Evolutionary conservation across 2,329 filamentous ascomycete genomes (phyloP).

Genomic region (Canariomyces notabilis): DNA sequence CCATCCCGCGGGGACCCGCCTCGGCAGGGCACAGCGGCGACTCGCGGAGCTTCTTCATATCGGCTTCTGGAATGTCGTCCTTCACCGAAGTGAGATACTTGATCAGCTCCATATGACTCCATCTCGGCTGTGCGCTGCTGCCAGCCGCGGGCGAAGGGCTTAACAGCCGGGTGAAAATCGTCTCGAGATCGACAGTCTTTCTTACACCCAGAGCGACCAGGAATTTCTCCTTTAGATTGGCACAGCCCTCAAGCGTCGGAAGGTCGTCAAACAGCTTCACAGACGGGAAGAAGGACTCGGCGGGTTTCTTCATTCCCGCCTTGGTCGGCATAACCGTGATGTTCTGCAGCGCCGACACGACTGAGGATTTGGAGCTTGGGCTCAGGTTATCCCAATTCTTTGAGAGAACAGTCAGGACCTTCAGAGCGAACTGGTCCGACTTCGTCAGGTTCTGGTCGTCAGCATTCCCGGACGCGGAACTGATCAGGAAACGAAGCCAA

Average conservation of each 20-base stretch:
- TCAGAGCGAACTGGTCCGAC: conserved; percentile 67
- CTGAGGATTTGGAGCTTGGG: conserved; percentile 57
- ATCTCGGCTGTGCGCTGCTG: conserved; percentile 55
- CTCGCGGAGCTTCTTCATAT: conserved; percentile 71
- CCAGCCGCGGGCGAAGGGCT: conserved; percentile 49
- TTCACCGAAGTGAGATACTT: conserved; percentile 89
- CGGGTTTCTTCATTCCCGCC: conserved; percentile 77
- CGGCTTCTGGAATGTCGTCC: conserved; percentile 78
- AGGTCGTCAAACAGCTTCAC: conserved; percentile 94
- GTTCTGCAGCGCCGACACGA: conserved; percentile 59
- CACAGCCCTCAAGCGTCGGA: conserved; percentile 70
- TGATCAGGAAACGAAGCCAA: conserved; percentile 80
- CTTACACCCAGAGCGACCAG: conserved; percentile 77
- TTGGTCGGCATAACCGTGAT: conserved; percentile 84
- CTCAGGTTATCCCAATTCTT: conserved; percentile 86
- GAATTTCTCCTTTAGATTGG: conserved; percentile 86
- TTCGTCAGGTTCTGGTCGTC: conserved; percentile 65
- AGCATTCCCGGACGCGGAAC: conserved; percentile 54
- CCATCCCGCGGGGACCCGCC: conserved; percentile 50
- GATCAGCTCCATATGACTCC: conserved; percentile 92
- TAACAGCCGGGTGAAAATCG: conserved; percentile 84
- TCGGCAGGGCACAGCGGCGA: conserved; percentile 82
- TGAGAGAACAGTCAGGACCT: conserved; percentile 73
- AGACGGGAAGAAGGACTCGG: conserved; percentile 85
- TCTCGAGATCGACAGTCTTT: conserved; percentile 90